Percentiles rank a stretch among this genome's conserved stretches.
Evolutionary conservation across 495 filamentous ascomycete genomes (phyloP).

Genomic region (Xylaria curta): DNA sequence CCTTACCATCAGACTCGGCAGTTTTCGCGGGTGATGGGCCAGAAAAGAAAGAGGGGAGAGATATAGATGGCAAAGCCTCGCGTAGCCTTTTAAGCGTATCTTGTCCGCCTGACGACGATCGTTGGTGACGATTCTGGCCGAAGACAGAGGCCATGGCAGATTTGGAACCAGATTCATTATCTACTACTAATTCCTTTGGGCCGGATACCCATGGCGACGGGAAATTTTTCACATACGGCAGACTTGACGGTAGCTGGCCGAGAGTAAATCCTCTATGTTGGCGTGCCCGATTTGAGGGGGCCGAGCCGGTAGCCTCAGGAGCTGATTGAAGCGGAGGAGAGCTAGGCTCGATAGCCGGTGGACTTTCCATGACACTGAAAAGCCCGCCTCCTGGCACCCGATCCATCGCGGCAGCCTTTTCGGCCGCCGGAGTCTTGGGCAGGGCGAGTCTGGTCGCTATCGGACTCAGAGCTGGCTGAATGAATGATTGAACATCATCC

Average conservation of each 20-base stretch:
- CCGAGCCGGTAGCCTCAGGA: background rate
- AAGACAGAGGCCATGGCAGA: conserved; percentile 50
- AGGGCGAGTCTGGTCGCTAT: conserved; percentile 74
- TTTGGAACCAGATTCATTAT: conserved; percentile 36
- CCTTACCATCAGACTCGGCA: conserved; percentile 31
- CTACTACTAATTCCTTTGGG: conserved; percentile 50
- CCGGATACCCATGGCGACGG: conserved; percentile 61
- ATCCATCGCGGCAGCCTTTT: conserved; percentile 75
- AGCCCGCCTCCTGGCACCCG: conserved; percentile 56
- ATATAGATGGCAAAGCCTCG: conserved; percentile 60
- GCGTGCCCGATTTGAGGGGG: conserved; percentile 27
- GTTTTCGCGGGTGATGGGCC: conserved; percentile 36
- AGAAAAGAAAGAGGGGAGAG: conserved; percentile 59
- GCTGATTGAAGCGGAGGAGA: background rate
- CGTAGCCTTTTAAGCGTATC: conserved; percentile 55
- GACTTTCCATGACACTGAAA: conserved; percentile 47
- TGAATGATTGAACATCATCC: conserved; percentile 67
- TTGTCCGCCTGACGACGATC: conserved; percentile 50
- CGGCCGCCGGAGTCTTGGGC: conserved; percentile 72
- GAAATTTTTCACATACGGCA: conserved; percentile 34
- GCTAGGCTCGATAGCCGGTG: conserved; percentile 22
- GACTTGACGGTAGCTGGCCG: conserved; percentile 37
- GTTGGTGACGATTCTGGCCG: conserved; percentile 39
- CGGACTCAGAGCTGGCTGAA: conserved; percentile 79
- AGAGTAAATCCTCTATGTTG: conserved; percentile 40